Conservation (phyloP, 2,329 filamentous ascomycete genomes). For the Aspergillus bombycis region DNA sequence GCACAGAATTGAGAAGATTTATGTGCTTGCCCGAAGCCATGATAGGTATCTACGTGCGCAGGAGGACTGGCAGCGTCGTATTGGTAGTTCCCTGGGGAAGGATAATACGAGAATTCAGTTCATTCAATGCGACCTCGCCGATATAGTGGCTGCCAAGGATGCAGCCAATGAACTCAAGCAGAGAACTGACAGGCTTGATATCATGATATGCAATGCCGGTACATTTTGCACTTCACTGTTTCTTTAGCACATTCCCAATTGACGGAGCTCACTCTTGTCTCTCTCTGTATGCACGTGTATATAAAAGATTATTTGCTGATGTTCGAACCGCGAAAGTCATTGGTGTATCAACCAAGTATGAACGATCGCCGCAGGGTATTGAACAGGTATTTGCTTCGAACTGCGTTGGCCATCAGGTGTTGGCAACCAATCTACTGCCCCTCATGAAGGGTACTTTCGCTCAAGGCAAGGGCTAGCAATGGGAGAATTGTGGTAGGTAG, state of each 20-base stretch:
- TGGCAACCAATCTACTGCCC: conserved; percentile 53
- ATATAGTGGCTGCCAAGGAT: conserved; percentile 27
- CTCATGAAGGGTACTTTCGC: conserved; percentile 24
- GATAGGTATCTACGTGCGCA: conserved; percentile 26
- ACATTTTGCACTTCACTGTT: conserved; percentile 2
- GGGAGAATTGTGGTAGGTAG: conserved; percentile 51
- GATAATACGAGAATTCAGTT: conserved; percentile 26
- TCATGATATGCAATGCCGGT: conserved; percentile 39
- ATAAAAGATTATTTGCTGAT: background rate
- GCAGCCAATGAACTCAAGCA: conserved; percentile 26
- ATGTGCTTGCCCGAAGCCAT: conserved; percentile 31
- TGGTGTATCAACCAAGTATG: conserved; percentile 24
- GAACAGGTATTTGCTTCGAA: conserved; percentile 55
- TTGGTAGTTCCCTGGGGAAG: conserved; percentile 23
- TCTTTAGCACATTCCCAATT: background rate
- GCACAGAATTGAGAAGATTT: conserved; percentile 33
- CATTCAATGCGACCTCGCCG: conserved; percentile 34
- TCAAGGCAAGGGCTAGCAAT: conserved; percentile 31
- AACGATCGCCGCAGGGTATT: conserved; percentile 42
- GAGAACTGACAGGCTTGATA: conserved; percentile 31
- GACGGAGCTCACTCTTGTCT: background rate
- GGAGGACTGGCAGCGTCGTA: conserved; percentile 26
- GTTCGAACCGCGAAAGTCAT: conserved; percentile 15
- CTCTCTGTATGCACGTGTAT: background rate
- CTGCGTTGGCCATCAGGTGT: conserved; percentile 55